phyloP scores from a whole-genome alignment of 805 yeast species.

The Lachancea waltii region DNA sequence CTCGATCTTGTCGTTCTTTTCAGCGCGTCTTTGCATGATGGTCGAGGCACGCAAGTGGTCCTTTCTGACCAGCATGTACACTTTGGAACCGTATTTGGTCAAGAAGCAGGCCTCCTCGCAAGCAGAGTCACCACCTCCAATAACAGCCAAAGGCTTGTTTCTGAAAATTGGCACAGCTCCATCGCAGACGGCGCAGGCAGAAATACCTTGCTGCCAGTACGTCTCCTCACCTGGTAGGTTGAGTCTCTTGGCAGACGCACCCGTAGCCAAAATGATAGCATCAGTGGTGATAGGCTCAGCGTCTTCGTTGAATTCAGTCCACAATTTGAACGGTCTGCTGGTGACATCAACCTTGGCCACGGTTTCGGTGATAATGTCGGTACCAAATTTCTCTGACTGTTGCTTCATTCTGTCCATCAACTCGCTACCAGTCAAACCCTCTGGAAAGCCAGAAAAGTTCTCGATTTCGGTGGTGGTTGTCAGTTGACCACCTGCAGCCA shows the following conservation, averaged over 20 bases:
- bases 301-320: conserved; percentile 95
- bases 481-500: conserved; percentile 98
- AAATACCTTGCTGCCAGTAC: conserved; percentile 98
- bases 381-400: conserved; percentile 84
- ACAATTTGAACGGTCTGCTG: conserved; percentile 85
- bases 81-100: conserved; percentile 97
- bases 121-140: conserved; percentile 99
- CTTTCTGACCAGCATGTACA: conserved; percentile 86
- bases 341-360: conserved; percentile 87
- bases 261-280: conserved; percentile 89
- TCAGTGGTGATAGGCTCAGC: conserved; percentile 87
- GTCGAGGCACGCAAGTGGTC: conserved; percentile 91
- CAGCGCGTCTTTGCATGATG: conserved; percentile 93
- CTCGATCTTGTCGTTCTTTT: conserved; percentile 81
- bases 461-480: conserved; percentile 98
- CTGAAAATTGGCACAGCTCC: conserved; percentile 99
- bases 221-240: conserved; percentile 91
- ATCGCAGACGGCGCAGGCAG: conserved; percentile 99
- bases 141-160: conserved; percentile 93
- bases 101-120: conserved; percentile 97
- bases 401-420: conserved; percentile 92
- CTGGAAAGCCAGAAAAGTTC: conserved; percentile 98
- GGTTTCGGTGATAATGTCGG: conserved; percentile 92
- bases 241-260: conserved; percentile 96
- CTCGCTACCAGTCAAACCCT: conserved; percentile 78